A percentile compares a stretch with the other conserved stretches of the same genome.
phyloP scores from a whole-genome alignment of 345 rosid species.

The Toxicodendron radicans region DNA sequence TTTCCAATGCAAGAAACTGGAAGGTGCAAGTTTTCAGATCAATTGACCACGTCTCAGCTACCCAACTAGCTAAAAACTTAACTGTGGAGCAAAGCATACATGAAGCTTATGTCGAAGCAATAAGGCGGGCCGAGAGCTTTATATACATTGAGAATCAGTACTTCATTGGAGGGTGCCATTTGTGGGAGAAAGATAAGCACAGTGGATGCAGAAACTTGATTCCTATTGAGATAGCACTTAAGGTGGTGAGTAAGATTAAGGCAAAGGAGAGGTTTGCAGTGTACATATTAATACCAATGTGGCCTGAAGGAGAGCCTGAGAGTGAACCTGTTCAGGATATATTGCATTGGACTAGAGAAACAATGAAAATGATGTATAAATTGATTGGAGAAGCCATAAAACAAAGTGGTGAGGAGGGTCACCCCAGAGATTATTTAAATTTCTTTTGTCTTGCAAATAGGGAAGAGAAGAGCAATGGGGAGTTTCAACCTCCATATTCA shows the following conservation, averaged over 20 bases:
- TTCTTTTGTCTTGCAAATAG: slow-evolving; percentile 92
- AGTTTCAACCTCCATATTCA: slow-evolving; percentile 50
- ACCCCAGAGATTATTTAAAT: slow-evolving; percentile 79
- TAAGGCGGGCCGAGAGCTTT: slow-evolving; percentile 71
- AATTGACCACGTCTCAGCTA: slow-evolving; percentile 61
- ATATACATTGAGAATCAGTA: slow-evolving; percentile 91
- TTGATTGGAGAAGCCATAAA: slow-evolving; percentile 66
- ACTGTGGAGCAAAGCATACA: slow-evolving; percentile 69
- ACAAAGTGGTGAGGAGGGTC: slow-evolving; percentile 47
- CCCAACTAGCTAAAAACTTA: slow-evolving; percentile 46
- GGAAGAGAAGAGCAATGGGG: slow-evolving; percentile 58
- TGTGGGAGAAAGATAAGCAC: slow-evolving; percentile 63
- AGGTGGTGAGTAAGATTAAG: slow-evolving; percentile 59
- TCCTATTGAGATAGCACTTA: slow-evolving; percentile 78
- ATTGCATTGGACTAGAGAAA: slow-evolving; percentile 88
- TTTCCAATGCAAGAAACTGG: slow-evolving; percentile 50
- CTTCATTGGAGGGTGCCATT: slow-evolving; percentile 77
- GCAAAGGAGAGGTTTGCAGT: slow-evolving; percentile 68
- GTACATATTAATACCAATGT: slow-evolving; percentile 88
- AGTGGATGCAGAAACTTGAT: slow-evolving; percentile 80
- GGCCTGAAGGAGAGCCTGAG: slow-evolving; percentile 90
- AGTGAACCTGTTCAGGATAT: slow-evolving; percentile 84
- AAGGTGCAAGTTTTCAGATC: slow-evolving; percentile 79
- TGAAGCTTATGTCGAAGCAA: slow-evolving; percentile 72
- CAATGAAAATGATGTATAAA: slow-evolving; percentile 79